Base-by-base conservation (phyloP, 2,329 filamentous ascomycete genomes). In the Arthrinium phaeospermum region DNA sequence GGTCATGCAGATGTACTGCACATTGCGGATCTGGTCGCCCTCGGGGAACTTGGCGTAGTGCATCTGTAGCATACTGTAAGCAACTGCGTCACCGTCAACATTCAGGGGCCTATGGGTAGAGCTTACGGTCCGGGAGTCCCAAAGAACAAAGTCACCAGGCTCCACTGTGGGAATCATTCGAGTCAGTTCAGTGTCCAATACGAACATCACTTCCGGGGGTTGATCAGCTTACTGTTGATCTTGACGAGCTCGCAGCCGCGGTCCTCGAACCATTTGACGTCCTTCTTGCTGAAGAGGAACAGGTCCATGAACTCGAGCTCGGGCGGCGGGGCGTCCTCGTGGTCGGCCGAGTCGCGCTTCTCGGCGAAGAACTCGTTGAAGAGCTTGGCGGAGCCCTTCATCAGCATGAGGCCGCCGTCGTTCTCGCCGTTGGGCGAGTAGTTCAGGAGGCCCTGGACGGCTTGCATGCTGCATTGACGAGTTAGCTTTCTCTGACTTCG, bases 391-490 rank as follows among this genome's bases (percentile, higher is more conserved):
- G 81, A 83, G 4, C 85, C 85, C 44, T 83, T 82, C 80, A 86
- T 83, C 6, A 86, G 74, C 47, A 87, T 80, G 12, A 87, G 74
- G 1, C 85, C 85, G 22, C 85, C 85, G 71, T 87, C 86, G 2
- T 85, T 79, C 1, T 81, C 81, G 1, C 85, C 85, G 53, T 84
- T 84, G 1, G 83, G 85, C 10, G 81, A 79, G 14, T 81, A 82
- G 76, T 86, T 86, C 1, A 86, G 73, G 5, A 87, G 76, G 0
- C 85, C 85, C 46, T 86, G 85, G 0, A 86, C 81, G 12, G 75
- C 76, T 72, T 78, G 77, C 76, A 78, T 79, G 49, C 77, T 78
- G 44, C 7, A 46, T 7, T 10, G 6, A 27, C 14, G 8, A 0
- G 16, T 68, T 10, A 73, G 70, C 12, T 8, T n/a, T 7, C 37